Evolutionary conservation across 148 eudicot genomes (phyloP).

Genomic region (Vaccinium macrocarpon): DNA sequence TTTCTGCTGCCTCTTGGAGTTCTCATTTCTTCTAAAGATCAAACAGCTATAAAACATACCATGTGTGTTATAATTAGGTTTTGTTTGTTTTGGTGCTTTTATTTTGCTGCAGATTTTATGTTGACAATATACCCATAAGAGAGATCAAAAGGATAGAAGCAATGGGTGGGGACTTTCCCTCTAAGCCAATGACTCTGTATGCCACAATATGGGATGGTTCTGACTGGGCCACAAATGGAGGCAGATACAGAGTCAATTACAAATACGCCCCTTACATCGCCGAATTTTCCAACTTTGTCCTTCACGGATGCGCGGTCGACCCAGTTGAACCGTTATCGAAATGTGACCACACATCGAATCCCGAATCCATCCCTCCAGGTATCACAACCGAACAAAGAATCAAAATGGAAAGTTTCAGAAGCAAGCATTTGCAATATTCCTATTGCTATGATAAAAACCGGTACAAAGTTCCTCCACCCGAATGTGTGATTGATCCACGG

Average conservation of each 20-base stretch:
- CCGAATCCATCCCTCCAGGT: constrained; percentile 29
- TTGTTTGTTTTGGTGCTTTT: constrained; percentile 9
- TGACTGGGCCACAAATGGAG: constrained; percentile 91
- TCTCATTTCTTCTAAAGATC: neutral
- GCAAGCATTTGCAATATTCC: constrained; percentile 73
- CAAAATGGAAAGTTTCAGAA: constrained; percentile 64
- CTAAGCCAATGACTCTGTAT: constrained; percentile 87
- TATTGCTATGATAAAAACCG: constrained; percentile 75
- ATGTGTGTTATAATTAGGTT: neutral
- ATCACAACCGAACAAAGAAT: constrained; percentile 43
- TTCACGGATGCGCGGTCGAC: constrained; percentile 84
- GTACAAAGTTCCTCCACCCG: constrained; percentile 56
- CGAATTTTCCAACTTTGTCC: constrained; percentile 68
- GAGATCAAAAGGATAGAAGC: constrained; percentile 61
- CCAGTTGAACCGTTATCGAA: constrained; percentile 47
- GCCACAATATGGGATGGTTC: constrained; percentile 97
- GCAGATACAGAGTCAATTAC: constrained; percentile 73
- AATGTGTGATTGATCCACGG: constrained; percentile 52
- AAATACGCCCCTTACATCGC: constrained; percentile 84
- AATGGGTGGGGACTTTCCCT: constrained; percentile 79
- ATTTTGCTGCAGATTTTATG: constrained; percentile 60
- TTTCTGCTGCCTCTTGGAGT: neutral
- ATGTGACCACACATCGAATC: constrained; percentile 34
- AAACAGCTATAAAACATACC: neutral
- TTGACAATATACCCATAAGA: constrained; percentile 80